Evolutionary conservation across 768 basidiomycete genomes (phyloP), one percentile per base, ranked within the genome.

Genomic region (Dioszegia aurantiaca): DNA sequence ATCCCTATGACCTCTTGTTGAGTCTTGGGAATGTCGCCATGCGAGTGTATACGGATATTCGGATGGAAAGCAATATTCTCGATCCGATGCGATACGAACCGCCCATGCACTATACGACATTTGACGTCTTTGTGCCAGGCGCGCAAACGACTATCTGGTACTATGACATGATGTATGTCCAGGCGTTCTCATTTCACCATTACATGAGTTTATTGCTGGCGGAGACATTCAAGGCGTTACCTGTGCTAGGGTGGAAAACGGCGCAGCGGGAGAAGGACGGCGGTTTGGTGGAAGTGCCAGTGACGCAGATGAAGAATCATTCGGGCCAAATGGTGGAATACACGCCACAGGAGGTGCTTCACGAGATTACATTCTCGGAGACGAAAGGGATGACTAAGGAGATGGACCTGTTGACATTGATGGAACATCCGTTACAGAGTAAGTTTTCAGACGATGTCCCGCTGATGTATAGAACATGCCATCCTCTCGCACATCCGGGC

Each of bases 401-500:
- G 30, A 21, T 43, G 27, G 48, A 52, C 36, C 56, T 91, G 30
- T 78, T 92, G 60, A 84, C 85, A 0, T 78, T 94, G 33, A 82
- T 97, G 44, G 93, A 98, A 76, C 90, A 87, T 62, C 91, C 94
- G 1, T 75, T 97, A 31, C 80, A 90, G 81, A 90, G 93, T 90
- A 63, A 71, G 85, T 75, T 21, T 51, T 33, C 12, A 1, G 24
- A 31, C 19, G 17, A 11, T 27, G 46, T n/a, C n/a, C n/a, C n/a
- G 27, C 46, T 47, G 24, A 37, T 27, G 17, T 11, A 33, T n/a
- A 68, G 69, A 66, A 57, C 61, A 64, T 39, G 67, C 61, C 33
- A 56, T 69, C 28, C 41, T 68, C 17, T 91, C 93, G 0, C 95
- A 98, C 73, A 90, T 97, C 49, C 85, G 92, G 24, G 88, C 90